phyloP scores from a whole-genome alignment of 1,284 basidiomycete species.

The Coniferiporia weirii region DNA sequence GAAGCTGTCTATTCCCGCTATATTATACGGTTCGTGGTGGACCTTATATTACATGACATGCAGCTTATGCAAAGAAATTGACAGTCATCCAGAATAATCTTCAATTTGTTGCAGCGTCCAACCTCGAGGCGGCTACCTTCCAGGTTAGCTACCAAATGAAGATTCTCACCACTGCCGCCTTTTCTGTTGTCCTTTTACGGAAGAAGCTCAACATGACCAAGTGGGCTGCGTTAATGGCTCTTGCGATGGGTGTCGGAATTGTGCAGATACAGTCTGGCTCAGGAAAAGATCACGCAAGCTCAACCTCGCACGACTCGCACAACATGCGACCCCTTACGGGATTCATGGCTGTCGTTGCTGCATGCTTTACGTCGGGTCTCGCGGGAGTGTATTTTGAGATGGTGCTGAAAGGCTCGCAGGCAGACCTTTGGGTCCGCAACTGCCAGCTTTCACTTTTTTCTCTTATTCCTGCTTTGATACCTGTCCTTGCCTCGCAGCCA shows the following conservation, averaged over 20 bases:
- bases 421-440: conserved; percentile 77
- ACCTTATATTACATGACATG: conserved; percentile 6
- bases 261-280: conserved; percentile 74
- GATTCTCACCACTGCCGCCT: conserved; percentile 92
- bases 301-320: conserved; percentile 33
- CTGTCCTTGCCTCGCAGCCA: conserved; percentile 53
- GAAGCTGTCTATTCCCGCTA: conserved; percentile 94
- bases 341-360: conserved; percentile 59
- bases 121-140: conserved; percentile 89
- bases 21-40: conserved; percentile 59
- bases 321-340: conserved; percentile 65
- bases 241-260: conserved; percentile 87
- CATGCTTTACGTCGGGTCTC: conserved; percentile 76
- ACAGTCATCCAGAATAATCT: conserved; percentile 88
- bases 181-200: conserved; percentile 80
- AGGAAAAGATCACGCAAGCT: neutral
- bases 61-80: neutral
- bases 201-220: conserved; percentile 68
- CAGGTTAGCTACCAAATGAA: conserved; percentile 94
- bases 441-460: conserved; percentile 76
- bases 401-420: conserved; percentile 66
- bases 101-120: conserved; percentile 89
- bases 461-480: conserved; percentile 67
- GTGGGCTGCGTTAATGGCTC: conserved; percentile 80
- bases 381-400: conserved; percentile 84